Percentiles rank a stretch among this genome's conserved stretches.
Conservation (phyloP, 169 alveolate genomes). For the Cryptosporidium parvum region DNA sequence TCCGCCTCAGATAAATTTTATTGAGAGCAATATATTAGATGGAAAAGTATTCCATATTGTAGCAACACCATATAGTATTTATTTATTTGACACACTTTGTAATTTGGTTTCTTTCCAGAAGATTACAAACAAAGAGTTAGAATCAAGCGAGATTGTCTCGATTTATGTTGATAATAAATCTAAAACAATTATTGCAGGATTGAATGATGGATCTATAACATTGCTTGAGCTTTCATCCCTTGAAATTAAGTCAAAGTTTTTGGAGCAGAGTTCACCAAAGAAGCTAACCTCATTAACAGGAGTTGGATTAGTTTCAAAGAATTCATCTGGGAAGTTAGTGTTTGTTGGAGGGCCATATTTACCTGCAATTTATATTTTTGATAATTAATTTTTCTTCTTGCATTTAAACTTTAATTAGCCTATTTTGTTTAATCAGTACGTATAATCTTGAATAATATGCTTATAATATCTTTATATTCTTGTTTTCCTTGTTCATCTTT, state of each 20-base stretch:
- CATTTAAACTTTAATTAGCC: neutral
- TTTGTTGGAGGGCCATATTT: constrained; percentile 43
- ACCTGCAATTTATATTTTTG: constrained; percentile 57
- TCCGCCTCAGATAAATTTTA: constrained; percentile 1
- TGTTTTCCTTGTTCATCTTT: neutral
- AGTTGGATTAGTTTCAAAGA: constrained; percentile 35
- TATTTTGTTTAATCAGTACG: neutral
- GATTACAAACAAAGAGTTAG: neutral
- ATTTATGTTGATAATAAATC: constrained; percentile 14
- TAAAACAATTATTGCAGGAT: constrained; percentile 29
- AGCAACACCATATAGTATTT: constrained; percentile 43
- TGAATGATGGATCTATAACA: constrained; percentile 39
- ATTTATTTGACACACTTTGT: constrained; percentile 31
- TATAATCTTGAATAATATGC: constrained; percentile 1
- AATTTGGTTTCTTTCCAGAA: constrained; percentile 8
- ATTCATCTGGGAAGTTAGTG: constrained; percentile 37
- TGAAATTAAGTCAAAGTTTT: constrained; percentile 8
- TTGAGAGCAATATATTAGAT: constrained; percentile 18
- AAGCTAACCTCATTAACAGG: constrained; percentile 22
- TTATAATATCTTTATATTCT: constrained; percentile 9
- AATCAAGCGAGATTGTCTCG: constrained; percentile 39
- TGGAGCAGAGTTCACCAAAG: neutral
- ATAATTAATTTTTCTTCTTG: constrained; percentile 6
- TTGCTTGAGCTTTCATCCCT: constrained; percentile 17
- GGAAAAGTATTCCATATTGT: constrained; percentile 20